Evolutionary conservation across 148 eudicot species (phyloP).

Genomic region (Rheum nobile): DNA sequence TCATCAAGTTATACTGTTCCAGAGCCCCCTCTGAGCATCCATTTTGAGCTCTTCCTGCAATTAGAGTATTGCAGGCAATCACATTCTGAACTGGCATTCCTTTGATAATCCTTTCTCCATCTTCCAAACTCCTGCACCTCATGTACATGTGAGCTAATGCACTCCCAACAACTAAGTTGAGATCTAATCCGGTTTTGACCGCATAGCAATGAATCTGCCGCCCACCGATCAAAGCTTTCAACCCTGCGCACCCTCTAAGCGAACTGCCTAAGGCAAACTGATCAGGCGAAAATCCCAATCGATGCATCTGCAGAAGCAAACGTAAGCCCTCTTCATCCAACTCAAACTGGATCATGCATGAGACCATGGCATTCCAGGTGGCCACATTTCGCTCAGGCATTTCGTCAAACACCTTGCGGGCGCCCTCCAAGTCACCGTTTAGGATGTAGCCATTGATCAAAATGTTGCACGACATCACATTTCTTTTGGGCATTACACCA

Average conservation of each 20-base stretch:
- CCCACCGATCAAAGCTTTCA: constrained; percentile 38
- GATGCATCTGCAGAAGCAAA: constrained; percentile 43
- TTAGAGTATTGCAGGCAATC: constrained; percentile 58
- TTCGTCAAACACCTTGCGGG: constrained; percentile 45
- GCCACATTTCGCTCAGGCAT: constrained; percentile 68
- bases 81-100: constrained; percentile 43
- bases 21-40: constrained; percentile 57
- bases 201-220: constrained; percentile 58
- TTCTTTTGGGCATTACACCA: constrained; percentile 41
- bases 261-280: constrained; percentile 61
- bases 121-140: constrained; percentile 55
- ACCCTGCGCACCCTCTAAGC: constrained; percentile 75
- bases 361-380: constrained; percentile 78
- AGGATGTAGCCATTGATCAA: constrained; percentile 52
- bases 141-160: constrained; percentile 85
- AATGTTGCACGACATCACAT: constrained; percentile 71
- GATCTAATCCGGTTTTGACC: constrained; percentile 39
- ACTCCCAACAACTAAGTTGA: constrained; percentile 45
- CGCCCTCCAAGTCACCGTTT: constrained; percentile 44
- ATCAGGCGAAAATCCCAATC: constrained; percentile 55
- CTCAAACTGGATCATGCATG: constrained; percentile 50
- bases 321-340: constrained; percentile 50
- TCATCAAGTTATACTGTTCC: constrained; percentile 54
- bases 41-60: constrained; percentile 65
- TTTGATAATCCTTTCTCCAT: constrained; percentile 49